Base-by-base conservation (phyloP, 139 green algal species). In the Chlorella sp. region DNA sequence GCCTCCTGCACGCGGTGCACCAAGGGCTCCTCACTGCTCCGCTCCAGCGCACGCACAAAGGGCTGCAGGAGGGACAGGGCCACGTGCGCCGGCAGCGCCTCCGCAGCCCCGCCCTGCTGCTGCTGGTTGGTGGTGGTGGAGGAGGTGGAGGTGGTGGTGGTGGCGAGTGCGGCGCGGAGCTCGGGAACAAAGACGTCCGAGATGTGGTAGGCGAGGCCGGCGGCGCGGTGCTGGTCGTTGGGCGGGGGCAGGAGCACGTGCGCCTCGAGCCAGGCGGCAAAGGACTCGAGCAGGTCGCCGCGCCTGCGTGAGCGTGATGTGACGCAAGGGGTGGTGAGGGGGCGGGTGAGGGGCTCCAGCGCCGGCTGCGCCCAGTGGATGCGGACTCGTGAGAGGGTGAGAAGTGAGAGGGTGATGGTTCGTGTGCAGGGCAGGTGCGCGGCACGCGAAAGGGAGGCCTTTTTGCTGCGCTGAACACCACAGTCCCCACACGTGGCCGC, bases 181-280 rank as follows among this genome's bases (percentile, higher is more conserved):
- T 97, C 93, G 0, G 82, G 78, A 35, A 97, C 30, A 59, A 86
- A 87, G 22, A 97, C 36, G 75, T 97, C 93, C 20, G 77, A 74
- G 0, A 97, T 14, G 72, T 96, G 91, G 77, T 92, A 96, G 0
- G 82, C 73, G 34, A 92, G 26, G 4, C 88, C 90, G 2, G 73
- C 49, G 3, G 84, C 83, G 0, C 60, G n/a, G 35, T 74, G 6
- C 27, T 31, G 62, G 63, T 74, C 71, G 5, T 55, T 78, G 49
- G 73, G 70, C 3, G 35, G 33, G 3, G 79, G 73, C 63, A 88
- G 35, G 59, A 93, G n/a, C 4, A 91, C 59, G 31, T 78, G 55
- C 10, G 80, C 27, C 6, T 61, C 74, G 67, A 89, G 76, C 10
- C 79, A 76, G 4, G 60, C 62, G 1, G 74, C 76, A 67, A 83